Base-by-base conservation (phyloP, 176 grass and related monocot species). In the Triticum timopheevii region DNA sequence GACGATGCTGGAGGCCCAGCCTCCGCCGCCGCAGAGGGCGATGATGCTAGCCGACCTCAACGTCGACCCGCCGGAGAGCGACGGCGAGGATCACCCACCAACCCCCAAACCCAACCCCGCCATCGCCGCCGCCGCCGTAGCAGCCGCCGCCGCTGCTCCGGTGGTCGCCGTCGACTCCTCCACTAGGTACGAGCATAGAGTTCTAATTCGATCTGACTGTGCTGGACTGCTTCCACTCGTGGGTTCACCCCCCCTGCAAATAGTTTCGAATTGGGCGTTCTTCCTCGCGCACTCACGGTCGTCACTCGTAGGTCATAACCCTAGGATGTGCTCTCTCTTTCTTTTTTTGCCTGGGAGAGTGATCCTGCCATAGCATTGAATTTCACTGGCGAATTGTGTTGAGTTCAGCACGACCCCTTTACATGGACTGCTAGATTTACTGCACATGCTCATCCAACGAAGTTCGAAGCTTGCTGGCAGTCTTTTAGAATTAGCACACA, bases 41-140 rank as follows among this genome's bases (percentile, higher is more conserved):
- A 83, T 88, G 45, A 92, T 94, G 75, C 88, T 97, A 33, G 94
- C 92, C 69, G 94, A 97, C 85, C 90, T 97, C 86, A 97, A 97
- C 83, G 52, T 90, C 80, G 90, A 97, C 42, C 92, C 94, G 13
- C 86, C 88, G 58, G 94, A 97, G 86, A 97, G 92, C 90, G 94
- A 97, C 25, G 94, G 90, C 59, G 94, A 97, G 83, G 94, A 97
- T 44, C 76, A 28, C 58, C 80, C 85, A 19, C 94, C 89, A 13
- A 86, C 87, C 82, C 88, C 92, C 77, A 69, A 17, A 13, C 80
- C 73, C 70, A 56, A 11, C 59, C 64, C 88, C 65, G 54, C 42
- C 31, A 35, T 61, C 65, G 70, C 84, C 69, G 40, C 19, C 5
- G 23, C 79, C 49, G 78, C 65, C 33, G 65, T 64, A 35, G 82